Conservation (phyloP, 1,284 basidiomycete species). For the Trichosporon sp. region DNA sequence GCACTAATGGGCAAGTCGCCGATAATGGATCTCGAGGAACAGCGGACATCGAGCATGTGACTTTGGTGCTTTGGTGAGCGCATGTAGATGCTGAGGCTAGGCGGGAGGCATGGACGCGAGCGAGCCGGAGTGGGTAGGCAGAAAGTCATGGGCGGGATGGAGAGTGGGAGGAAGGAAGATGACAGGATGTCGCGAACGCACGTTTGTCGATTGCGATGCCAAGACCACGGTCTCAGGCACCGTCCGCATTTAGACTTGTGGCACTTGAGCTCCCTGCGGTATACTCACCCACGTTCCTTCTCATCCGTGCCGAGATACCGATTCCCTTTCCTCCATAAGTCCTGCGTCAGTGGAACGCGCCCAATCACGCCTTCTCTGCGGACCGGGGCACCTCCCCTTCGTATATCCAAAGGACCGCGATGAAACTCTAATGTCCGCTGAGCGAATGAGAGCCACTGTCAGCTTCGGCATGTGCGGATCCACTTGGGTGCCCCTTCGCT, state of each 20-base stretch:
- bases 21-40: background rate
- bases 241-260: slow-evolving; percentile 11
- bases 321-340: background rate
- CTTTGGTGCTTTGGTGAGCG: background rate
- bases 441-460: background rate
- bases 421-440: background rate
- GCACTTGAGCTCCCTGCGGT: background rate
- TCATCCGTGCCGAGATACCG: background rate
- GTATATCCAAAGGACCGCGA: background rate
- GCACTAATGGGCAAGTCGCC: background rate
- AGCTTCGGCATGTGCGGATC: slow-evolving; percentile 5
- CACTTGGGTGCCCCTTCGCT: background rate
- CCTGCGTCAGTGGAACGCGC: background rate
- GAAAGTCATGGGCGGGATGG: background rate
- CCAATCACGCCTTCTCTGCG: background rate
- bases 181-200: background rate
- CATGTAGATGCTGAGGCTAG: background rate
- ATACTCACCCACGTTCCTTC: slow-evolving; percentile 4
- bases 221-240: slow-evolving; percentile 17
- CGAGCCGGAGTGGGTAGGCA: background rate
- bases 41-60: background rate
- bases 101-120: background rate
- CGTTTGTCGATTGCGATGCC: slow-evolving; percentile 13
- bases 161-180: background rate
- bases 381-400: background rate